A percentile compares a stretch with the other conserved stretches of the same genome.
Conservation (phyloP, 2,329 filamentous ascomycete genomes). For the Alternaria incomplexa region DNA sequence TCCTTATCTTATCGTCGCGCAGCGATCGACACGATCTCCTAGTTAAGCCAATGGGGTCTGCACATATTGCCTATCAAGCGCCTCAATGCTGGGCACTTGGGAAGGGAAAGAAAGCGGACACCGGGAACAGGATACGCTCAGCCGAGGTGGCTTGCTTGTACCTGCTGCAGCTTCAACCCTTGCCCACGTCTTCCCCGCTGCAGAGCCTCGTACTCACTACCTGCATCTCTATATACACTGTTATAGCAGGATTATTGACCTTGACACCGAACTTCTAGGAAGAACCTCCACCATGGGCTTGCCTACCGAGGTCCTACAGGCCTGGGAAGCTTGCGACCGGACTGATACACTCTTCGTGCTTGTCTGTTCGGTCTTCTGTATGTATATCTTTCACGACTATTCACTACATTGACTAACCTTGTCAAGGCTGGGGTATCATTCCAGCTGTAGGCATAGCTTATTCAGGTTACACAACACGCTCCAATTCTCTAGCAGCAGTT, state of each 20-base stretch:
- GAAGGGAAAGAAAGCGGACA: constrained; percentile 8
- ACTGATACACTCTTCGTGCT: constrained; percentile 60
- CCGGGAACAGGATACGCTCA: constrained; percentile 4
- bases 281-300: constrained; percentile 23
- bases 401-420: constrained; percentile 1
- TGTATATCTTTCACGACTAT: neutral
- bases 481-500: constrained; percentile 57
- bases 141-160: constrained; percentile 15
- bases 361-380: constrained; percentile 58
- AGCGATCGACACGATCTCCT: neutral
- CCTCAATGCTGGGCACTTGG: constrained; percentile 25
- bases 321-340: constrained; percentile 60
- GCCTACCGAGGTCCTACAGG: constrained; percentile 41
- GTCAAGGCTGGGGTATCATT: constrained; percentile 56
- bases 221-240: neutral
- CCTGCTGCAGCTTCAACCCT: constrained; percentile 13
- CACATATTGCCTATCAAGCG: constrained; percentile 24
- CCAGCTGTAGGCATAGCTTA: constrained; percentile 60
- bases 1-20: constrained; percentile 6
- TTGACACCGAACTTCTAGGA: neutral
- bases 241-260: neutral
- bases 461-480: constrained; percentile 57
- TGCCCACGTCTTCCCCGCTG: neutral
- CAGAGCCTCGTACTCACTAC: neutral
- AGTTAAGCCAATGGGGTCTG: constrained; percentile 15